Percentiles rank a stretch among this genome's conserved stretches.
Conservation (phyloP, 108 stramenopile species). For the Fragilaria radians region DNA sequence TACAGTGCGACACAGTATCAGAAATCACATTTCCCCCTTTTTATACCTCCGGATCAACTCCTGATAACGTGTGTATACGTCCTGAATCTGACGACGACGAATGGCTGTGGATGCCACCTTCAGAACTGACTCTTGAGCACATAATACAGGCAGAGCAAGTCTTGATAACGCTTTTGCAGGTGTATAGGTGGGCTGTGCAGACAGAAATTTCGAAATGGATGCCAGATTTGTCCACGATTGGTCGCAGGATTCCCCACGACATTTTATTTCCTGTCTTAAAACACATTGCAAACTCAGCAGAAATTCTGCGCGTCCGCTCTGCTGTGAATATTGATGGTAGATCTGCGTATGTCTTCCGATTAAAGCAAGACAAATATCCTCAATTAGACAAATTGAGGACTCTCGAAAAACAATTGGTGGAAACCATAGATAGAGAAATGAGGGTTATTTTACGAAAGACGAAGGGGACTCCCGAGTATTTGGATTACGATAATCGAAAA, state of each 20-base stretch:
- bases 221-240: slow-evolving; percentile 37
- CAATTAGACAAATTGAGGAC: slow-evolving; percentile 32
- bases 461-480: slow-evolving; percentile 9
- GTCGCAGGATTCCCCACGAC: slow-evolving; percentile 11
- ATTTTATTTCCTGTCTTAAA: slow-evolving; percentile 13
- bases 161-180: slow-evolving; percentile 35
- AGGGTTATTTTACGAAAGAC: slow-evolving; percentile 1
- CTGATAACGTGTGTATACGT: slow-evolving; percentile 27
- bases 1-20: slow-evolving; percentile 3
- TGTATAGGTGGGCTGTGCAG: slow-evolving; percentile 42
- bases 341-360: slow-evolving; percentile 40
- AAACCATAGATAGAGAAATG: slow-evolving; percentile 8
- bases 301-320: slow-evolving; percentile 35
- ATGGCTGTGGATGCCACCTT: slow-evolving; percentile 46
- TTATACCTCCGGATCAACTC: slow-evolving; percentile 34
- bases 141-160: slow-evolving; percentile 73
- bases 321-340: slow-evolving; percentile 9
- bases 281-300: slow-evolving; percentile 31
- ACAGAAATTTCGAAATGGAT: slow-evolving; percentile 14
- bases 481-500: slow-evolving; percentile 3
- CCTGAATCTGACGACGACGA: slow-evolving; percentile 70
- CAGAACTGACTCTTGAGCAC: slow-evolving; percentile 42
- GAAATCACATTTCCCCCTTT: slow-evolving; percentile 41
- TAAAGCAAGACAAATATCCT: slow-evolving; percentile 44
- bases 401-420: slow-evolving; percentile 27